A percentile compares a stretch with the other conserved stretches of the same genome.
phyloP scores from a whole-genome alignment of 345 rosid genomes.

The Erodium maritimum region DNA sequence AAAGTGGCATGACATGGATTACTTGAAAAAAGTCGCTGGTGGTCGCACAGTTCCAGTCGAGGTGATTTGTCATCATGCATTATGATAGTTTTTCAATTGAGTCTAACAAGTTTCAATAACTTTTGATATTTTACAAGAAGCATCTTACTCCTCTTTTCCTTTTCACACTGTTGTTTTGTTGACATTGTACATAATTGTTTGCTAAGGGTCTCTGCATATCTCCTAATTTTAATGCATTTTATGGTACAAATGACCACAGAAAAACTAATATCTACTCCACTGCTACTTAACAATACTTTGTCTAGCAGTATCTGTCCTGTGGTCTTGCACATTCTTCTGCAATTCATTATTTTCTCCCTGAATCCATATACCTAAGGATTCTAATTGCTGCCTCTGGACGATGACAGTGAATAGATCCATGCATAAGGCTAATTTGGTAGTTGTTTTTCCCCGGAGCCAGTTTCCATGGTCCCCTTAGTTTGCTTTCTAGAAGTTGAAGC shows the following conservation, averaged over 20 bases:
- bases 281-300: background rate
- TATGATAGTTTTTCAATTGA: background rate
- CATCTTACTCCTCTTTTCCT: background rate
- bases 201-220: background rate
- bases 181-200: background rate
- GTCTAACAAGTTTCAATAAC: background rate
- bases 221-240: background rate
- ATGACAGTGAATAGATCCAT: background rate
- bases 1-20: constrained; percentile 83
- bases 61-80: constrained; percentile 40
- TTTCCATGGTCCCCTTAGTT: too few species aligned
- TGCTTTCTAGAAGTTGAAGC: too few species aligned
- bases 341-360: background rate
- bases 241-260: background rate
- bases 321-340: background rate
- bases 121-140: background rate
- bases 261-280: background rate
- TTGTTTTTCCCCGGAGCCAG: too few species aligned
- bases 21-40: constrained; percentile 66
- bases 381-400: too few species aligned
- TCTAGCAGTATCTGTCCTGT: background rate
- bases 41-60: constrained; percentile 91
- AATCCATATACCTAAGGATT: too few species aligned
- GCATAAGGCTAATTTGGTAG: background rate
- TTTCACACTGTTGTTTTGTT: background rate